Evolutionary conservation across 768 basidiomycete species (phyloP).

Genomic region (Crassisporium funariophilum): DNA sequence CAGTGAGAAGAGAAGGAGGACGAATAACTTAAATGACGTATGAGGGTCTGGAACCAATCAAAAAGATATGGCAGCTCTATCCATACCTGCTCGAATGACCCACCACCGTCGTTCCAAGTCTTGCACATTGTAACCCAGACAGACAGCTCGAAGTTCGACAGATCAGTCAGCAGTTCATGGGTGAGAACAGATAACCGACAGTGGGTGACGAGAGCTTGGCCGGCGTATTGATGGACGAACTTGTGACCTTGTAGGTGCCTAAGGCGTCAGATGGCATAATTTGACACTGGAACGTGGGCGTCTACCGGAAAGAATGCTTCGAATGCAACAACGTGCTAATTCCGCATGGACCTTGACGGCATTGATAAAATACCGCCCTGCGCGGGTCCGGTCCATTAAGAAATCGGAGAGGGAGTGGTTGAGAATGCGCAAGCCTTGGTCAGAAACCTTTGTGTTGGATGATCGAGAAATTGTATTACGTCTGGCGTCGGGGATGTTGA

Average conservation of each 20-base stretch:
- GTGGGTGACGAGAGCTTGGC: slow-evolving; percentile 29
- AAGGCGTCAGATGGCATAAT: not conserved
- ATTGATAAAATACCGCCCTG: slow-evolving; percentile 28
- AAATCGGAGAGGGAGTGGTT: slow-evolving; percentile 29
- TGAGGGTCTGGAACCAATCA: slow-evolving; percentile 23
- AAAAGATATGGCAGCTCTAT: slow-evolving; percentile 24
- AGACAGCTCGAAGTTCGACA: slow-evolving; percentile 23
- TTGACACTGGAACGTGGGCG: not conserved
- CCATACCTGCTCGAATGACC: slow-evolving; percentile 27
- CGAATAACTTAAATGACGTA: slow-evolving; percentile 12
- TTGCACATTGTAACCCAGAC: slow-evolving; percentile 24
- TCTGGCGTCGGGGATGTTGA: slow-evolving; percentile 25
- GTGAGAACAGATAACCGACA: slow-evolving; percentile 29
- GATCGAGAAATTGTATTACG: slow-evolving; percentile 8
- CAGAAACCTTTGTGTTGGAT: slow-evolving; percentile 9
- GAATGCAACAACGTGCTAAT: slow-evolving; percentile 24
- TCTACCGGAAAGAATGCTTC: slow-evolving; percentile 25
- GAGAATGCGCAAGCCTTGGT: slow-evolving; percentile 24
- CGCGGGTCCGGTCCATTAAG: slow-evolving; percentile 27
- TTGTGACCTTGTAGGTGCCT: slow-evolving; percentile 28
- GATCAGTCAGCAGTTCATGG: slow-evolving; percentile 23
- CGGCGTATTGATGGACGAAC: slow-evolving; percentile 29
- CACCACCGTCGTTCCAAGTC: slow-evolving; percentile 28
- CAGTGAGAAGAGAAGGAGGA: not conserved
- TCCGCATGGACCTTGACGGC: slow-evolving; percentile 31